A percentile compares a stretch with the other conserved stretches of the same genome.
These are phyloP conservation scores for Plenodomus tracheiphilus DNA, from an alignment of 2,329 filamentous ascomycete genomes.

Conservation along the genomic window DNA sequence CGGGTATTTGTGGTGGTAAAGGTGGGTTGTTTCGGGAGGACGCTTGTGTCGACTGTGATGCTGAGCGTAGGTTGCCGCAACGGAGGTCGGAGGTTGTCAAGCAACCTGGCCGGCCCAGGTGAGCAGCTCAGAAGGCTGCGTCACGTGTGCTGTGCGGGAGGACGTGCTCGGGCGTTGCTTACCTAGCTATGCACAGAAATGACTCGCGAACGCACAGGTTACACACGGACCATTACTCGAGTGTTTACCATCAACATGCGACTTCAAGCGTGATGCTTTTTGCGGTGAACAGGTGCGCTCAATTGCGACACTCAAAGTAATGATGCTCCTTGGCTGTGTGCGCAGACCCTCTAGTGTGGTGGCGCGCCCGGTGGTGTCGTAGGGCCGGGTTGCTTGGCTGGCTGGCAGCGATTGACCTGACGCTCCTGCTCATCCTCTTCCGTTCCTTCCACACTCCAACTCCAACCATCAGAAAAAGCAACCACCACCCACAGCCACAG, in stretches of 20 bases:
- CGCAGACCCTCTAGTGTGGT: background rate
- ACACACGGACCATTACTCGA: slow-evolving; percentile 1
- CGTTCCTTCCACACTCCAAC: slow-evolving; percentile 17
- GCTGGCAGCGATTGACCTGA: background rate
- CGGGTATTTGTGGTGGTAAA: slow-evolving; percentile 19
- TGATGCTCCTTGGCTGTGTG: background rate
- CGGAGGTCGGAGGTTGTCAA: slow-evolving; percentile 25
- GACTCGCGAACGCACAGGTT: slow-evolving; percentile 2
- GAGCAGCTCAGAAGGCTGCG: slow-evolving; percentile 2
- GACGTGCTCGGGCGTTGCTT: slow-evolving; percentile 1
- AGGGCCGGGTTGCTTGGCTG: slow-evolving; percentile 6
- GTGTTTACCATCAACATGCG: background rate
- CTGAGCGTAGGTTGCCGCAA: slow-evolving; percentile 24
- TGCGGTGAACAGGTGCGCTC: background rate
- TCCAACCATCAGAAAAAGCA: slow-evolving; percentile 16
- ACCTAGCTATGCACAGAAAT: background rate
- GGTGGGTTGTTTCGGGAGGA: slow-evolving; percentile 9
- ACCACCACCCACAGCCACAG: slow-evolving; percentile 6
- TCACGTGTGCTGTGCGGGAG: slow-evolving; percentile 7
- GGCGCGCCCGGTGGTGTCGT: background rate
- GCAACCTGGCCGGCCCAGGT: background rate
- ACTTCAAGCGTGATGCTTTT: background rate
- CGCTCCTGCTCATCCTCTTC: slow-evolving; percentile 12
- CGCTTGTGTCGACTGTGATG: slow-evolving; percentile 20
- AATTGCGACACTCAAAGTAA: background rate